phyloP scores from a whole-genome alignment of 202 grass and related monocot genomes.

The Miscanthus sacchariflorus region DNA sequence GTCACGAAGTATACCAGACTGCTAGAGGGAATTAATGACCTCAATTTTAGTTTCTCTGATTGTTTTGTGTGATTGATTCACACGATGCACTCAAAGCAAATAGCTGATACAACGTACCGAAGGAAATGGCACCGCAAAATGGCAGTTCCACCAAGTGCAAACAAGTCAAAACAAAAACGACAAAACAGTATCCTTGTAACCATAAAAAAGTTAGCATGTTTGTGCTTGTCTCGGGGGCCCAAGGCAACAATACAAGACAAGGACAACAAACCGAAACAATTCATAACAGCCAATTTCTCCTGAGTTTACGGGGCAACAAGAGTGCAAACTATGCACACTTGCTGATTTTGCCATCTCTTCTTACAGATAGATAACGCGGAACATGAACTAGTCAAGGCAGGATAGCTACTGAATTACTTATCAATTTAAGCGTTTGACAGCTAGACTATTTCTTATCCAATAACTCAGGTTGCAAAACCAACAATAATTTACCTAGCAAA shows the following conservation, averaged over 20 bases:
- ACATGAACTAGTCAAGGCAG: slow-evolving; percentile 36
- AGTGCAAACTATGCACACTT: background rate
- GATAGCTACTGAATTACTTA: slow-evolving; percentile 21
- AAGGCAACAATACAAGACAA: slow-evolving; percentile 37
- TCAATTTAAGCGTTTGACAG: background rate
- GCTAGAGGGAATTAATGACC: background rate
- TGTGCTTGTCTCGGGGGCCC: background rate
- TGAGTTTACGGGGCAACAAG: slow-evolving; percentile 28
- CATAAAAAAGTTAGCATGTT: background rate
- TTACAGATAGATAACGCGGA: background rate
- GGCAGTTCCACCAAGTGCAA: background rate
- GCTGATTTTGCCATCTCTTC: slow-evolving; percentile 4
- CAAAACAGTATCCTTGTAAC: background rate
- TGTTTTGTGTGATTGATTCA: background rate
- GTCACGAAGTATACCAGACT: slow-evolving; percentile 5
- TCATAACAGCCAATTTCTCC: slow-evolving; percentile 27
- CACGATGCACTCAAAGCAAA: slow-evolving; percentile 13
- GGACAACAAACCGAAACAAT: slow-evolving; percentile 31
- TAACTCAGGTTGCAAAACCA: background rate
- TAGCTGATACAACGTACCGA: background rate
- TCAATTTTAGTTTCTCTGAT: background rate
- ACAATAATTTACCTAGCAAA: slow-evolving; percentile 5
- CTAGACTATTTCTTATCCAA: slow-evolving; percentile 24
- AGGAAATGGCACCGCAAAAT: slow-evolving; percentile 26
- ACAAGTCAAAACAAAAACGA: slow-evolving; percentile 24